A percentile compares a stretch with the other conserved stretches of the same genome.
Conservation (phyloP, 2,329 filamentous ascomycete species). For the Diaporthe helianthi region DNA sequence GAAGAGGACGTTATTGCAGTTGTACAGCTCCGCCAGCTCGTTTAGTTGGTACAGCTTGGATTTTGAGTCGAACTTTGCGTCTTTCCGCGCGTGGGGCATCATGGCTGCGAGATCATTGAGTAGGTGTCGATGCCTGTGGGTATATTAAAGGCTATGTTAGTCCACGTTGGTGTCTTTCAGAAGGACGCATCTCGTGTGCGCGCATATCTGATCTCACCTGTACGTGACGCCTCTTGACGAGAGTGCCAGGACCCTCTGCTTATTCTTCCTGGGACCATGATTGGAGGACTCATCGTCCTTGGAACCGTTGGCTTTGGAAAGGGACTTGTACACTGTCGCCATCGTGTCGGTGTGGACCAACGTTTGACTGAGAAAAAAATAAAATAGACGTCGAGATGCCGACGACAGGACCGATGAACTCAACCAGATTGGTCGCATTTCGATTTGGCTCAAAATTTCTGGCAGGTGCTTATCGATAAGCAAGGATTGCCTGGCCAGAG, state of each 20-base stretch:
- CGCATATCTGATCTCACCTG: conserved; percentile 58
- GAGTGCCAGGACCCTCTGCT: conserved; percentile 84
- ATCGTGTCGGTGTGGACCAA: conserved; percentile 50
- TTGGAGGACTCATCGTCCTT: conserved; percentile 54
- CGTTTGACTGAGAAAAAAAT: not conserved
- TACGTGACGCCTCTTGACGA: conserved; percentile 93
- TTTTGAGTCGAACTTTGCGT: conserved; percentile 97
- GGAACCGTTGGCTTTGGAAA: conserved; percentile 63
- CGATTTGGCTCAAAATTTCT: conserved; percentile 25
- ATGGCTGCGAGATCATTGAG: conserved; percentile 87
- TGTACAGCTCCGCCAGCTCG: conserved; percentile 76
- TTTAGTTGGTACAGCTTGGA: conserved; percentile 85
- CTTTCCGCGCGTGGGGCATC: conserved; percentile 90
- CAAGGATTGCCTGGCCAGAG: conserved; percentile 23
- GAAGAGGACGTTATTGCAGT: conserved; percentile 90
- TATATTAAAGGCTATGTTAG: conserved; percentile 11
- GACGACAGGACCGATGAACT: not conserved
- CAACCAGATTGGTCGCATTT: not conserved
- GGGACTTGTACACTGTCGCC: conserved; percentile 78
- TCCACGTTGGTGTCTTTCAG: not conserved
- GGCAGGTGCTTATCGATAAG: conserved; percentile 28
- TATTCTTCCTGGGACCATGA: conserved; percentile 66
- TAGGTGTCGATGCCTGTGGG: conserved; percentile 87
- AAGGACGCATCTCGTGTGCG: not conserved
- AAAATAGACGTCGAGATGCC: not conserved